phyloP scores from a whole-genome alignment of 768 basidiomycete species.

The Rhodotorula toruloides region DNA sequence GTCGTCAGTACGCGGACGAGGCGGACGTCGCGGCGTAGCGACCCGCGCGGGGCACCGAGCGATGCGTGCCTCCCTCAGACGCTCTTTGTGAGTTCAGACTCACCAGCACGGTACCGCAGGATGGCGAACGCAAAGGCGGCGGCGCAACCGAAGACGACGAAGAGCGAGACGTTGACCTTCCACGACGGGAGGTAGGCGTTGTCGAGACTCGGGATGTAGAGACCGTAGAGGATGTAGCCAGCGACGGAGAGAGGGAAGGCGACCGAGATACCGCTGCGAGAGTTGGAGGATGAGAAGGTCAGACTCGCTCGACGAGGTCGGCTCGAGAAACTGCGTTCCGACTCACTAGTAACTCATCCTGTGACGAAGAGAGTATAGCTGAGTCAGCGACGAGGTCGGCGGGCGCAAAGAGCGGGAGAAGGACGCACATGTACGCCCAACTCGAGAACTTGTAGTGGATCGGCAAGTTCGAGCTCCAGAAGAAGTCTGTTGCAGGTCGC shows the following conservation, averaged over 20 bases:
- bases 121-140: background rate
- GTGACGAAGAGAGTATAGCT: constrained; percentile 48
- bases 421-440: too few relatives aligned
- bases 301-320: too few relatives aligned
- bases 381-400: background rate
- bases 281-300: too few relatives aligned
- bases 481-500: constrained; percentile 11
- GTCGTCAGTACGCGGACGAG: background rate
- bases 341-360: constrained; percentile 46
- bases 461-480: constrained; percentile 50
- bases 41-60: too few relatives aligned
- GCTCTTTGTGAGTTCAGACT: too few relatives aligned
- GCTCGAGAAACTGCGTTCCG: too few relatives aligned
- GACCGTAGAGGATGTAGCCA: constrained; percentile 26
- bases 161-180: constrained; percentile 16
- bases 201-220: constrained; percentile 22
- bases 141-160: background rate
- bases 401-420: too few relatives aligned
- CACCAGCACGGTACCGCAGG: background rate
- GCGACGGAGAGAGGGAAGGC: constrained; percentile 19
- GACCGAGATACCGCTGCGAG: constrained; percentile 33
- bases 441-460: constrained; percentile 56
- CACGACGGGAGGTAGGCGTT: constrained; percentile 22
- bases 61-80: too few relatives aligned
- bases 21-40: too few relatives aligned